These are phyloP conservation scores for Kalanchoe fedtschenkoi DNA, from an alignment of 164 flowering plant species.

Conservation along the genomic window DNA sequence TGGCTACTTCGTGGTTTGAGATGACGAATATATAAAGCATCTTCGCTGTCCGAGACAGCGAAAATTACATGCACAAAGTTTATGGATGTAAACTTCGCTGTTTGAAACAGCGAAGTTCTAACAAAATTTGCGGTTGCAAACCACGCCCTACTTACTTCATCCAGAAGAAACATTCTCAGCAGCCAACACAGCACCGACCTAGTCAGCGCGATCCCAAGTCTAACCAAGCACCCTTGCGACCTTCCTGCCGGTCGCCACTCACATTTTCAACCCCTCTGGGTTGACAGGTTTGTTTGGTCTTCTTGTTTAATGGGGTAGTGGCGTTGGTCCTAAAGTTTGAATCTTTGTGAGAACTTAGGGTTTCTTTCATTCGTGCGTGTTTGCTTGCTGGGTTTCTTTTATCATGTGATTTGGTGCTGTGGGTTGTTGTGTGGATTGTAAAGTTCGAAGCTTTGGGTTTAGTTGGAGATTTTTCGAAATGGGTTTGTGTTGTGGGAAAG, in stretches of 20 bases:
- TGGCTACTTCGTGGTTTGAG: too few species aligned
- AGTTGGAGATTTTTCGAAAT: not conserved
- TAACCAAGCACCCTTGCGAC: not conserved
- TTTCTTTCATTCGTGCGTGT: not conserved
- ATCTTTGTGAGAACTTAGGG: not conserved
- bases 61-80: too few species aligned
- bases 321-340: not conserved
- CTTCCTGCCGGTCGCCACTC: not conserved
- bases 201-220: constrained; percentile 3
- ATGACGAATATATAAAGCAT: too few species aligned
- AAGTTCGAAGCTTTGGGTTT: not conserved
- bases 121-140: too few species aligned
- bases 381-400: not conserved
- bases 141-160: not conserved
- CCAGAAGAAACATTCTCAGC: not conserved
- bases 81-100: too few species aligned
- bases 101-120: too few species aligned
- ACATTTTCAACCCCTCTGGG: too few species aligned
- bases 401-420: not conserved
- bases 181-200: not conserved
- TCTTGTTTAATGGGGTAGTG: not conserved
- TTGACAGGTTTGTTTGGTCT: too few species aligned
- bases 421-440: not conserved
- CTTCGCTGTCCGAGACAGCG: too few species aligned
- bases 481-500: constrained; percentile 5